Evolutionary conservation across 305 asterid species (phyloP), one percentile per base, ranked within the genome.

Genomic region (Fraxinus sp.): DNA sequence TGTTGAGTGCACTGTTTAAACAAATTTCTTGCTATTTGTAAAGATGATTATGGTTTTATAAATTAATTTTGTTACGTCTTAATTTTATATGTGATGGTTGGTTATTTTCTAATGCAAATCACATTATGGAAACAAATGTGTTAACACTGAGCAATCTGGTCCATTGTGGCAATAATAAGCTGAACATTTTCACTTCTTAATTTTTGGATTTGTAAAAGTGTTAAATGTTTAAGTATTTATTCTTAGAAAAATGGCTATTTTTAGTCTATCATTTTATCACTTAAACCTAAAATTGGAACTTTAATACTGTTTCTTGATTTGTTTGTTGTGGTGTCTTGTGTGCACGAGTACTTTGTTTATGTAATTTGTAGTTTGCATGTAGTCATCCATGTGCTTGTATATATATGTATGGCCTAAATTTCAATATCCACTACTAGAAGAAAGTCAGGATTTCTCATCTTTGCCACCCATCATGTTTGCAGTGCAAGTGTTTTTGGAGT

Each of bases 401-500:
- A 66, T 6, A 26, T 26, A 66, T 10, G 18, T 0, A 22, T 66
- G n/a, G 1, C 18, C 33, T 24, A 66, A 1, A 66, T 66, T 66
- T 66, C 74, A 66, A 9, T 66, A 59, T 59, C 30, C 30, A 59
- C 18, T 28, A 68, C 74, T 28, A 68, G 37, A 68, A 28, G 74
- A 16, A 66, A 66, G 3, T 11, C 9, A 6, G 14, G 74, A 68
- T 68, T 24, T 66, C 74, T 66, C 36, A 11, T 3, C 28, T 64
- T 66, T 26, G 74, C 74, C 36, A 13, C 37, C 7, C 6, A 57
- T 49, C n/a, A 41, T 81, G 37, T 76, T 73, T 36, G 44, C 93
- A 94, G 98, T 86, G 91, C 89, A 5, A 88, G 93, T 79, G 98
- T 93, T 4, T 94, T 94, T 81, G 98, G 98, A 78, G 97, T 94